These are phyloP conservation scores for Cokeromyces recurvatus DNA, from an alignment of 371 early-diverging fungal genomes.

Conservation along the genomic window DNA sequence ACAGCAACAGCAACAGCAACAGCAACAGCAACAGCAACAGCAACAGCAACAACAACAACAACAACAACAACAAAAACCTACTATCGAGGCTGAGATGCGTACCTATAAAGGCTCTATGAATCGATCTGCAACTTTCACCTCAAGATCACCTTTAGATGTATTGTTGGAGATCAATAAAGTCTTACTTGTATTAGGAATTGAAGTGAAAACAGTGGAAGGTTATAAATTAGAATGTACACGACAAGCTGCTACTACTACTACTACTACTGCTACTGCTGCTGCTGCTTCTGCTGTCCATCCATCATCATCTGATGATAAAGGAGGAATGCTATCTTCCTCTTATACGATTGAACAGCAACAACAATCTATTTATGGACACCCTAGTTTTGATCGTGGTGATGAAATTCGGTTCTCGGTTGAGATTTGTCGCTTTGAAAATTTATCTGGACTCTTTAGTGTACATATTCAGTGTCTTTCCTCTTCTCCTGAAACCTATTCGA, in stretches of 20 bases:
- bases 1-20: no score
- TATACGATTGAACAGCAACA: no score
- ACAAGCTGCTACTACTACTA: conserved; percentile 15
- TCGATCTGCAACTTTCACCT: conserved; percentile 65
- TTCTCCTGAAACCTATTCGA: conserved; percentile 88
- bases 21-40: background rate
- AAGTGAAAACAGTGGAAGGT: conserved; percentile 61
- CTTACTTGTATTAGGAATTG: conserved; percentile 62
- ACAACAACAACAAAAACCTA: no score
- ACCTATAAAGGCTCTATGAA: conserved; percentile 75
- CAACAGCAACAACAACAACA: conserved; percentile 3
- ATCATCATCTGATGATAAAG: background rate
- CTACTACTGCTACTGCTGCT: no score
- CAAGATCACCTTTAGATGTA: conserved; percentile 65
- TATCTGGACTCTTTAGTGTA: conserved; percentile 81
- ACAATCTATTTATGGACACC: conserved; percentile 88
- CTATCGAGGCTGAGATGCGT: conserved; percentile 45
- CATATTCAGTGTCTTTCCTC: conserved; percentile 61
- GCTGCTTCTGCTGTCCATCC: background rate
- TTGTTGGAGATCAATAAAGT: conserved; percentile 63
- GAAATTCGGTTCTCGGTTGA: conserved; percentile 82
- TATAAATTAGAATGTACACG: conserved; percentile 69
- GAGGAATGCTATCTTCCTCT: no score
- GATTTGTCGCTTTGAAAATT: conserved; percentile 82
- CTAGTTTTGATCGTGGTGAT: conserved; percentile 73